Conservation (phyloP, 306 rosid species). For the Citrullus amarus region DNA sequence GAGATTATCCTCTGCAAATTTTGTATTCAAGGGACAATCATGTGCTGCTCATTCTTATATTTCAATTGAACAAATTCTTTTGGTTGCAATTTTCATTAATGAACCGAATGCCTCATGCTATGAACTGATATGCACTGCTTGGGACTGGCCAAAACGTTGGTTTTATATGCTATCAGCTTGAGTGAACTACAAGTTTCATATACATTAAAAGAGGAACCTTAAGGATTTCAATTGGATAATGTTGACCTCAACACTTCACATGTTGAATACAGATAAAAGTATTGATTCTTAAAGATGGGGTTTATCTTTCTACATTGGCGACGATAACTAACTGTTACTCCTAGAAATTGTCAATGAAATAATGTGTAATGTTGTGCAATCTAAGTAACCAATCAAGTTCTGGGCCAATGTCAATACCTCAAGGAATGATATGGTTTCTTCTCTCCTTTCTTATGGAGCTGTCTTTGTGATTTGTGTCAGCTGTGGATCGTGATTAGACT, state of each 20-base stretch:
- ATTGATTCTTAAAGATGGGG: neutral
- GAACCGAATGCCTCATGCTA: neutral
- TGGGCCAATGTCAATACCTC: neutral
- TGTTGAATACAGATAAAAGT: neutral
- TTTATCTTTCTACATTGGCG: neutral
- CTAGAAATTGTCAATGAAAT: neutral
- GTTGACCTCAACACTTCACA: neutral
- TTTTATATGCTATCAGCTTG: neutral
- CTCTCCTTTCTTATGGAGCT: neutral
- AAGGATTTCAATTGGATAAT: neutral
- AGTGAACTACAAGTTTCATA: neutral
- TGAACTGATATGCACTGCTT: neutral
- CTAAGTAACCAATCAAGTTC: neutral
- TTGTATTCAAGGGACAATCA: neutral
- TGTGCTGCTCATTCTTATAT: neutral
- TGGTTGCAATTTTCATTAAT: neutral
- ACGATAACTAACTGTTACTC: neutral
- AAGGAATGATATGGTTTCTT: neutral
- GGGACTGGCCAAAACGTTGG: neutral
- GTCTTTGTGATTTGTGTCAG: constrained; percentile 6
- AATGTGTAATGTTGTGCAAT: neutral
- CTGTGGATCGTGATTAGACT: constrained; percentile 19
- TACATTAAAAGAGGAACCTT: neutral
- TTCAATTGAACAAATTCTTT: neutral
- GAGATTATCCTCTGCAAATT: neutral